Base-by-base conservation (phyloP, 768 basidiomycete genomes). In the Russula earlei region DNA sequence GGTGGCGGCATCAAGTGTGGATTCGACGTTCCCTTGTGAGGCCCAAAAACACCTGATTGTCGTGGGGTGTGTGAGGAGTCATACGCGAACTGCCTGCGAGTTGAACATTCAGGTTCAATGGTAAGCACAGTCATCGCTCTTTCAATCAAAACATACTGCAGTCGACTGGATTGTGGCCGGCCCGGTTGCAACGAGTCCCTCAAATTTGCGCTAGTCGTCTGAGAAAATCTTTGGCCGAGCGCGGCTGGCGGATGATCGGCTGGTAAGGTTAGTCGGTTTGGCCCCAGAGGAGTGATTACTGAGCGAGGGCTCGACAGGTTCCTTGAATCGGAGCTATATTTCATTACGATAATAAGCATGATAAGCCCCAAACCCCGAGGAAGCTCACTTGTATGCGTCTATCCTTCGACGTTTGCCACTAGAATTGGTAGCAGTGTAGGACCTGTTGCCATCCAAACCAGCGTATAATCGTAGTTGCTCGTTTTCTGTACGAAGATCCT, bases 21-120 rank as follows among this genome's bases (percentile, higher is more conserved):
- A 17, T 62, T 59, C 11, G 53, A 64, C 17, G 58, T 48, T 27
- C 58, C 61, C 37, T 71, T 67, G 33, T 62, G 60, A 34, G 62
- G 55, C 37, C 69, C 67, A 5, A 25, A 31, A 63, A 69, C 33
- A 67, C 60, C 64, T 48, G 66, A 53, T 38, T 75, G 74, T 24
- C 74, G 77, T 41, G 74, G 67, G 33, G 71, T 74, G 19, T 74
- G 71, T 22, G 77, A 74, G 22, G 77, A 77, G 5, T 67, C 70
- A 66, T 85, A 89, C n/a, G 80, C 78, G 66, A 81, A 90, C 68
- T 84, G 79, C 56, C 87, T 90, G 49, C 62, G n/a, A 51, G 31
- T 17, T 22, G 12, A 45, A 20, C 3, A 29, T 42, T 36, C 10
- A 24, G 51, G 42, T 25, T 19, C 17, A 29, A 34, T 19, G 12